phyloP scores from a whole-genome alignment of 73 alveolate genomes.

The Tetrahymena elliotti region DNA sequence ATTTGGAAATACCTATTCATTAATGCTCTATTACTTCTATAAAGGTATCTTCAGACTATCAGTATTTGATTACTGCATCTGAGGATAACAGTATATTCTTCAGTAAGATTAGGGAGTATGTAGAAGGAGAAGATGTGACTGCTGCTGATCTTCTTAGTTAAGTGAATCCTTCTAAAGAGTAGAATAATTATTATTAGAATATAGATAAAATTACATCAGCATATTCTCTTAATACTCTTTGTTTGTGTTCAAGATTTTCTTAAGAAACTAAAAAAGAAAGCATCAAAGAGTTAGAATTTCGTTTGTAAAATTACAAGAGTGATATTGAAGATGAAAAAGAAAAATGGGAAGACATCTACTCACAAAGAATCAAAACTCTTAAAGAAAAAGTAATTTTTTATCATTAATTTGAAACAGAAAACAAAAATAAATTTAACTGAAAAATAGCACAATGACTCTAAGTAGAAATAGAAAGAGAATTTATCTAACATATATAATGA shows the following conservation, averaged over 20 bases:
- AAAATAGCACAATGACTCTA: not conserved
- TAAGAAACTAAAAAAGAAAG: conserved; percentile 13
- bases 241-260: conserved; percentile 8
- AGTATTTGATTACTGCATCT: conserved; percentile 21
- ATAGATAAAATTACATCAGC: conserved; percentile 13
- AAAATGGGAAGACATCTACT: not conserved
- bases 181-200: conserved; percentile 3
- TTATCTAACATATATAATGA: not conserved
- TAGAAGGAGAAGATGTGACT: conserved; percentile 24
- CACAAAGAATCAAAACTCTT: not conserved
- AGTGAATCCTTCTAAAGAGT: not conserved
- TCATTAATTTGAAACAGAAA: not conserved
- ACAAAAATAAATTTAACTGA: too few species aligned
- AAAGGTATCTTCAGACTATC: conserved; percentile 24
- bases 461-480: not conserved
- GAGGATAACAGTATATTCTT: conserved; percentile 23
- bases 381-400: conserved; percentile 1
- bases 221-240: conserved; percentile 14
- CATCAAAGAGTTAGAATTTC: conserved; percentile 23
- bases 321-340: conserved; percentile 39
- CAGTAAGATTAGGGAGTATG: conserved; percentile 20
- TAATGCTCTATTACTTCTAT: conserved; percentile 1
- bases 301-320: conserved; percentile 22
- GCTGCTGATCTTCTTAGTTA: not conserved
- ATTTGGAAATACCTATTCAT: conserved; percentile 35